Evolutionary conservation across 2,329 filamentous ascomycete genomes (phyloP), one percentile per base, ranked within the genome.

Genomic region (Epichloe gansuensis): DNA sequence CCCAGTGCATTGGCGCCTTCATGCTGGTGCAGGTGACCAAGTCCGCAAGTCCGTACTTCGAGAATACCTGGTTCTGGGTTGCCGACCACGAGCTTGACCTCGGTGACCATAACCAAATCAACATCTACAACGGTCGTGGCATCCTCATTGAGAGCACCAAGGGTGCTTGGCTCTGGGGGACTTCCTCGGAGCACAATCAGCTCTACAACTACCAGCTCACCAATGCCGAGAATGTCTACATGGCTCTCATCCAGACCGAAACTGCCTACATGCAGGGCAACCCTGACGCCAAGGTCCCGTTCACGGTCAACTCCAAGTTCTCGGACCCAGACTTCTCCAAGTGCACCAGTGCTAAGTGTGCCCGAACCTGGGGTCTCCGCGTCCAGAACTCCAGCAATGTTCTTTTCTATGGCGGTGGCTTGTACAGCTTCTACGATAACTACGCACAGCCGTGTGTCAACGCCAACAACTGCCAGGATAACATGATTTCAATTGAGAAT

Each of bases 41-140:
- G n/a, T 64, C 73, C 36, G 76, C 78, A 49, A 84, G 81, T 59
- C 80, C 81, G 45, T 95, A 95, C 70, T 73, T 95, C 44, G 90
- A 96, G 73, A 95, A 95, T 71, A 82, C 76, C 46, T 95, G 88
- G 87, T 84, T 87, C 67, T 95, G 89, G 89, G 85, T 89, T 46
- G 82, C 89, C 3, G 89, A 95, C 66, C 89, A 95, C 72, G 87
- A 94, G 64, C 83, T 95, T 25, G 90, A 95, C 65, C 76, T 81
- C 12, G 57, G 68, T 8, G 83, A 85, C 61, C 80, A 87, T 66
- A 80, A 84, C 64, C 86, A 93, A 67, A 85, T 93, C 66, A 84
- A 87, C 70, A 81, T 95, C 62, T 95, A 85, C 78, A 94, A 87
- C 65, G 89, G 89, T 47, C 87, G 89, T 56, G 90, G 89, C 60